Evolutionary conservation across 169 alveolate genomes (phyloP).

Genomic region (Babesia gibsoni): DNA sequence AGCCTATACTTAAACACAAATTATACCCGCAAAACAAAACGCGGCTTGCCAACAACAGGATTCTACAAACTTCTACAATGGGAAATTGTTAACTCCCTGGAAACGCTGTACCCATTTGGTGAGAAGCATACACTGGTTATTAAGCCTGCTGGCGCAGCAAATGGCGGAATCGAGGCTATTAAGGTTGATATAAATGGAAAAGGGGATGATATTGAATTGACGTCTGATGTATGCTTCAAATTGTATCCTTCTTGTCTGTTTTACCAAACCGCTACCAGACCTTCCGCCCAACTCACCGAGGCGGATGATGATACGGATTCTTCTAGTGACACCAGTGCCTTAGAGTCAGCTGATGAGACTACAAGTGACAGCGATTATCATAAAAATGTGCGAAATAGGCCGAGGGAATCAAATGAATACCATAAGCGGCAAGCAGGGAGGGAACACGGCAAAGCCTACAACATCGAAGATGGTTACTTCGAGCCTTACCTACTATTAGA

Average conservation of each 20-base stretch:
- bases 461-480: no score
- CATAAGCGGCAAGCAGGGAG: no score
- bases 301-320: not conserved
- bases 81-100: conserved; percentile 48
- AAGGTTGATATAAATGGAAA: not conserved
- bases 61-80: conserved; percentile 9
- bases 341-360: not conserved
- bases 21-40: not conserved
- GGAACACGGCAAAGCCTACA: no score
- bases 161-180: conserved; percentile 55
- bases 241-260: conserved; percentile 50
- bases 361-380: not conserved
- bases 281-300: not conserved
- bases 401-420: no score
- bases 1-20: conserved; percentile 14
- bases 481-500: no score
- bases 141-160: conserved; percentile 54
- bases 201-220: not conserved
- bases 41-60: not conserved
- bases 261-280: not conserved
- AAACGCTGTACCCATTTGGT: conserved; percentile 12
- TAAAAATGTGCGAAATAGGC: no score
- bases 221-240: conserved; percentile 11
- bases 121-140: not conserved
- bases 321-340: not conserved